Conservation (phyloP, 2,329 filamentous ascomycete species). For the Dactylella cylindrospora region DNA sequence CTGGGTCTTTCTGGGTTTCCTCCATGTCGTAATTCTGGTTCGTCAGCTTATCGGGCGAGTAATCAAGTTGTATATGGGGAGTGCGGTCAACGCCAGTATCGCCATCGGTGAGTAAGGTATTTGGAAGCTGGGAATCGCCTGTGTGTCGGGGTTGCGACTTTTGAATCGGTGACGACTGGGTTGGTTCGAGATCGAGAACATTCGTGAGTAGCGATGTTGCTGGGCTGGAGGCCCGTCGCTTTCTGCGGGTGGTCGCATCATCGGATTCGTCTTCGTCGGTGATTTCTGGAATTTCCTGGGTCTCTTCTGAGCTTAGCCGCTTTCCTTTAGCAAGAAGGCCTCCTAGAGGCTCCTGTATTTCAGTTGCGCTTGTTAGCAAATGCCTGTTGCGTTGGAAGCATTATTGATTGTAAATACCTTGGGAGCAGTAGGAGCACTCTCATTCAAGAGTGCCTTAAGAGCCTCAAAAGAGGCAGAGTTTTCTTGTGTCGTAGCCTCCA, state of each 20-base stretch:
- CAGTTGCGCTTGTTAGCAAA: slow-evolving; percentile 23
- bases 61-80: slow-evolving; percentile 17
- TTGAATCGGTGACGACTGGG: background rate
- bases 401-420: slow-evolving; percentile 3
- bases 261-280: slow-evolving; percentile 16
- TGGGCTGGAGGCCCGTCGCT: slow-evolving; percentile 1
- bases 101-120: slow-evolving; percentile 19
- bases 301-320: slow-evolving; percentile 16
- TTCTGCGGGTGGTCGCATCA: background rate
- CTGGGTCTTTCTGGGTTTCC: slow-evolving; percentile 21
- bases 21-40: slow-evolving; percentile 10
- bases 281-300: slow-evolving; percentile 4
- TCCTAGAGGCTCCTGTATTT: slow-evolving; percentile 3
- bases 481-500: slow-evolving; percentile 16
- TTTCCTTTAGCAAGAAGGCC: background rate
- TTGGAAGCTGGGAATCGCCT: slow-evolving; percentile 13
- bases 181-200: background rate
- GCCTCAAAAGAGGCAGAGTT: slow-evolving; percentile 16
- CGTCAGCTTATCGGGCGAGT: slow-evolving; percentile 19
- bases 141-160: slow-evolving; percentile 3
- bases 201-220: slow-evolving; percentile 3
- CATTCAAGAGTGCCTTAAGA: slow-evolving; percentile 7
- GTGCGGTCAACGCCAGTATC: slow-evolving; percentile 1
- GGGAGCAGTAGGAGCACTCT: background rate
- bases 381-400: slow-evolving; percentile 12